Base-by-base conservation (phyloP, 2,329 filamentous ascomycete genomes). In the Beauveria bassiana region DNA sequence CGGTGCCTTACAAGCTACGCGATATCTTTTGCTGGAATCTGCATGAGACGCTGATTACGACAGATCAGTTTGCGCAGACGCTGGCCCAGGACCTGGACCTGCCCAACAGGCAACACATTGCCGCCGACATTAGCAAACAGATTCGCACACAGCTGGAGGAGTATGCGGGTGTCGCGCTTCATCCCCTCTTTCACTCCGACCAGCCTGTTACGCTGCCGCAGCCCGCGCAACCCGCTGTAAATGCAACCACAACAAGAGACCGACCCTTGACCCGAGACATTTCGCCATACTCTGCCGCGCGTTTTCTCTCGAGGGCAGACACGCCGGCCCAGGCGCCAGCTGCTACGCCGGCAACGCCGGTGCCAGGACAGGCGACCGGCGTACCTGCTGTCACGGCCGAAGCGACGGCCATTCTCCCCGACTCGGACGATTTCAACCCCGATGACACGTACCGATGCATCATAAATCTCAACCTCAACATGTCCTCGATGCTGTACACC, bases 21-120 rank as follows among this genome's bases (percentile, higher is more conserved):
- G 95, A 99, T 69, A 89, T 90, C n/a, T 98, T 99, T 69, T 77
- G 97, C 58, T 99, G 95, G 95, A 99, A 99, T 69, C 81, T 99
- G 16, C 93, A 98, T 75, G 95, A 99, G 77, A 90, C 91, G 0
- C 79, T 97, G 62, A 90, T 93, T 57, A 99, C 95, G 0, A 96
- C 95, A 1, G 95, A 99, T 70, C 90, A 96, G 70, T 99, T 98
- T 72, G 95, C 95, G n/a, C 85, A 89, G 68, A 86, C 84, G 1
- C 86, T 98, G 66, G 93, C 96, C 1, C 91, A 96, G 66, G 95
- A 99, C 71, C 82, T 99, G 47, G 95, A 99, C 72, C 83, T 99
- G 47, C 93, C 93, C 4, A 88, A 90, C 64, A 83, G 88, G 57
- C 81, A 81, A 18, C 75, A 79, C 16, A 83, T 92, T 67, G 87